phyloP scores from a whole-genome alignment of 352 stramenopile species.

The Globisporangium uncinulatum region DNA sequence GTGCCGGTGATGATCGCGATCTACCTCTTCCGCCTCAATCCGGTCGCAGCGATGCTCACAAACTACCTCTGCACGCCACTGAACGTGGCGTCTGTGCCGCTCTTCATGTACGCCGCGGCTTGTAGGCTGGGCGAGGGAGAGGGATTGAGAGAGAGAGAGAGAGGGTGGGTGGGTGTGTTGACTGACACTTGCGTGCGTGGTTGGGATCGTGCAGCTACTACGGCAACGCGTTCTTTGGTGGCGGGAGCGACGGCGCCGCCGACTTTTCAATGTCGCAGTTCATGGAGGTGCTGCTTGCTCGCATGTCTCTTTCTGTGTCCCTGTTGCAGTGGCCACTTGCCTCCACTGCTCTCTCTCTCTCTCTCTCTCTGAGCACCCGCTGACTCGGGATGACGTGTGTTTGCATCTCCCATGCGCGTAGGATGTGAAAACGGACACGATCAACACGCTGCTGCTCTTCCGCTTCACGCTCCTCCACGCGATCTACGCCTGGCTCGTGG shows the following conservation, averaged over 20 bases:
- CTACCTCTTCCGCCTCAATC: conserved; percentile 76
- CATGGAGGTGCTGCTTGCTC: conserved; percentile 28
- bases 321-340: neutral
- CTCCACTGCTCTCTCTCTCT: too few species aligned
- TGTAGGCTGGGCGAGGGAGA: neutral
- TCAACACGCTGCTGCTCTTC: conserved; percentile 72
- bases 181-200: neutral
- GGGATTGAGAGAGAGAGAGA: too few species aligned
- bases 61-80: conserved; percentile 78
- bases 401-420: neutral
- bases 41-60: conserved; percentile 75
- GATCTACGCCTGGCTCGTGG: conserved; percentile 76
- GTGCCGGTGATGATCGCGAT: conserved; percentile 72
- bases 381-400: neutral
- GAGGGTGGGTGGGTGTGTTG: too few species aligned
- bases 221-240: conserved; percentile 40
- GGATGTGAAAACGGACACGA: conserved; percentile 65
- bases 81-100: conserved; percentile 66
- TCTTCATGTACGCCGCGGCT: conserved; percentile 64
- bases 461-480: conserved; percentile 75
- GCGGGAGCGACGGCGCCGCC: conserved; percentile 26
- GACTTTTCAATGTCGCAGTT: conserved; percentile 70
- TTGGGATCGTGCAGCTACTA: conserved; percentile 36
- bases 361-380: neutral
- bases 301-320: neutral